Base-by-base conservation (phyloP, 192 early-diverging fungal genomes). In the Coemansia sp. region DNA sequence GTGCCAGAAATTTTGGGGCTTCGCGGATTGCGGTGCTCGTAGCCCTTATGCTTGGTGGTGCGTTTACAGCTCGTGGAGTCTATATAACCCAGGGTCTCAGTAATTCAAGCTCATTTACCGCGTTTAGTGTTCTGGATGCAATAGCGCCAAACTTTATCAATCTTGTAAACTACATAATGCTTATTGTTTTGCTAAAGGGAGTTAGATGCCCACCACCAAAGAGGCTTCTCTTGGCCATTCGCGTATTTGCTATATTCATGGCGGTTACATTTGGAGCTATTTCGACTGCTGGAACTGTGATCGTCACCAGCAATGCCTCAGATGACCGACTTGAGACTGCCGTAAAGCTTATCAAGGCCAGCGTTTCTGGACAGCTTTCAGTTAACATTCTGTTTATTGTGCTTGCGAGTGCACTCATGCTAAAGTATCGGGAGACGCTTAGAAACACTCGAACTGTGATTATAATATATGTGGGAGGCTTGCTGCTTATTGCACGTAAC, bases 81-180 rank as follows among this genome's bases (percentile, higher is more conserved):
- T 68, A 25, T 53, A 19, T 43, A 20, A 8, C n/a, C 38, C 43
- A 60, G 43, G 41, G 42, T 6, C 20, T 16, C 16, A 32, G 42
- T 20, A 60, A 59, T 25, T 25, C 14, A 17, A 32, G 40, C 22
- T 11, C 58, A 7, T 68, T 46, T 22, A 41, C 49, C 51, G 58
- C 67, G 10, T 68, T 61, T 19, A 68, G 67, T 20, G 59, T 61
- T 13, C 58, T 68, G 2, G 48, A 61, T 38, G 58, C 43, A 14
- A 40, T 68, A n/a, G 67, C 67, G 14, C 67, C 67, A 5, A 61
- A 51, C 45, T 54, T 68, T 43, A 32, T 68, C 20, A 68, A 60
- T 42, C 67, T 68, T 4, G 67, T 68, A 14, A 54, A 68, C 67
- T 68, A 58, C 12, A 58, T 14, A 39, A 17, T 68, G 59, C 59